These are phyloP conservation scores for Gymnopilus junonius DNA, from an alignment of 768 basidiomycete genomes.

Conservation along the genomic window DNA sequence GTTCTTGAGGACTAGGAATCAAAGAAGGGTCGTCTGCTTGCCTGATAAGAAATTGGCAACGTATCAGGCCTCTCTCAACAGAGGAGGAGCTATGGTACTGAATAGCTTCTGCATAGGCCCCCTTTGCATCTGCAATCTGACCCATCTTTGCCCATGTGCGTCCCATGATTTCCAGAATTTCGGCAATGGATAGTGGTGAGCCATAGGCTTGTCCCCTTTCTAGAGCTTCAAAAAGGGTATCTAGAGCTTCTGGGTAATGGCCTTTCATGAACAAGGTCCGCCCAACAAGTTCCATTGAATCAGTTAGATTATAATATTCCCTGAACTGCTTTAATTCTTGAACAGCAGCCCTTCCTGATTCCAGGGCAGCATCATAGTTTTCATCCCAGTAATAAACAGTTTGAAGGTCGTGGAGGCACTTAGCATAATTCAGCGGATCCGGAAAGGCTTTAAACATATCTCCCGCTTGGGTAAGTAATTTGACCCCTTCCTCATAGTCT, in stretches of 20 bases:
- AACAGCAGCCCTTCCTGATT: not conserved
- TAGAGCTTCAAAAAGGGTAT: not conserved
- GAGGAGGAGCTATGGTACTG: not conserved
- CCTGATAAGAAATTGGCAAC: not conserved
- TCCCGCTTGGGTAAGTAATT: not conserved
- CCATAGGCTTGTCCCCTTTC: not conserved
- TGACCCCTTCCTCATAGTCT: not conserved
- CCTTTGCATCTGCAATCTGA: not conserved
- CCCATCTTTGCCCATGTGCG: not conserved
- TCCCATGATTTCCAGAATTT: not conserved
- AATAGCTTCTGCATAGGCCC: not conserved
- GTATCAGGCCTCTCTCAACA: not conserved
- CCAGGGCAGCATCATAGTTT: not conserved
- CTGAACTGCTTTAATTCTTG: not conserved
- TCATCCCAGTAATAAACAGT: not conserved
- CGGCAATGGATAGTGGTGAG: not conserved
- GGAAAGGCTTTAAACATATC: not conserved
- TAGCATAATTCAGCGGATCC: not conserved
- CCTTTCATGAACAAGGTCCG: not conserved
- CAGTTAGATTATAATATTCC: not conserved
- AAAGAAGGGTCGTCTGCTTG: not conserved
- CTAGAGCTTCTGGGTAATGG: not conserved
- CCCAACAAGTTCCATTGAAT: not conserved
- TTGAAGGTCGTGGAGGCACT: not conserved
- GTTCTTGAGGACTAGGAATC: not conserved